Base-by-base conservation (phyloP, 495 filamentous ascomycete genomes). In the Aspergillus saccharolyticus region DNA sequence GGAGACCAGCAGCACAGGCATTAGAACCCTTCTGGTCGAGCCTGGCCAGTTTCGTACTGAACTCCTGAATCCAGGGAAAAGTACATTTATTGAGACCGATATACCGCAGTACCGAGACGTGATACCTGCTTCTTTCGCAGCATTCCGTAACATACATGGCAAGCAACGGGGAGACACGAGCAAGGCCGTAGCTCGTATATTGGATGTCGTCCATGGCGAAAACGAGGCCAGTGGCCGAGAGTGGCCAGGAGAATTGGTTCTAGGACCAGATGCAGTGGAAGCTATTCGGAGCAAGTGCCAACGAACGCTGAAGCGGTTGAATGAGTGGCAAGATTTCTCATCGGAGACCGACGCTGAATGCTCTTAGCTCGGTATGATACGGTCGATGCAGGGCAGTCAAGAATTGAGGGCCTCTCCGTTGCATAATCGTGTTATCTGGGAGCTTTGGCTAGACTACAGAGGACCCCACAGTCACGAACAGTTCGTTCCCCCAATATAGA, bases 41-140 rank as follows among this genome's bases (percentile, higher is more conserved):
- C 57, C 52, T 3, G 57, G 52, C 30, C 21, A 44, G 25, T 59
- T 59, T 30, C 44, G 50, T 4, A 59, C 57, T 1, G 51, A 59
- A 20, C 20, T 50, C 8, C 25, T 59, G 15, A 49, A 33, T 18
- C 20, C 44, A 0, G 16, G 21, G 17, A 42, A 54, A 6, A 59
- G 51, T 14, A 17, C 25, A 4, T 54, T 33, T 39, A 33, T 33
- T 25, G 45, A 54, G 45, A 30, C 33, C 17, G 21, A 17, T 9
- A 30, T 54, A 10, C 16, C 3, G 4, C 33, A 50, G 5, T 51
- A 59, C 7, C 18, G 42, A 7, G 30, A 44, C 5, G 2, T 54
- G 15, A 39, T 21, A 0, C 10, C 19, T 4, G 46, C 45, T 17
- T 18, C 51, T 0, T 44, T 54, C 24, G 9, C 7, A 9, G 24